Evolutionary conservation across 257 asterid genomes (phyloP), one percentile per base, ranked within the genome.

Genomic region (Solanum neorickii): DNA sequence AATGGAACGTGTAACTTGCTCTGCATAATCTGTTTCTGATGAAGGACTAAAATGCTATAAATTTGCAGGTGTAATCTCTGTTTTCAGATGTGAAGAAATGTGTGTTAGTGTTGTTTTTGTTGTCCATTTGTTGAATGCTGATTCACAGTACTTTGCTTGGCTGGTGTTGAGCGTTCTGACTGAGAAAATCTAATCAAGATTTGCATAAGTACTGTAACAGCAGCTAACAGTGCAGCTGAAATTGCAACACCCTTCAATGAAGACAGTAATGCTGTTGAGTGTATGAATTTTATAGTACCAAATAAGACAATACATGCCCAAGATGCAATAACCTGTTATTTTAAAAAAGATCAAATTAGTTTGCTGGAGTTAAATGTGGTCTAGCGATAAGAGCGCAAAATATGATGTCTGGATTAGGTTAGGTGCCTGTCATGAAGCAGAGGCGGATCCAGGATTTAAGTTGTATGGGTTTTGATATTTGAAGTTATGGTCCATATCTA

Each of bases 131-230:
- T 87, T 31, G 90, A 65, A 84, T 92, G 56, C 82, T 89, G 91
- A 41, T 83, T 91, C 44, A 46, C 88, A 9, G 42, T 89, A 49
- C 85, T 88, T 7, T 87, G 86, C 91, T 87, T 94, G 77, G 91
- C 86, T 10, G 95, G 96, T 20, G 93, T 91, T 15, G 99, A 95
- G 76, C 88, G 92, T 87, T 95, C 99, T 0, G 98, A 90, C 90
- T 95, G 96, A 74, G 99, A 95, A 90, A 93, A 97, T 68, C 92
- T 96, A 49, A 97, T 95, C 98, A 95, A 88, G 88, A 95, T 87
- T 85, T 97, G 99, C 99, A 97, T 95, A 25, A 95, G 94, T 62
- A 92, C 33, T 18, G 97, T 95, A 88, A 96, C 90, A 41, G 89
- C 86, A 9, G 91, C 94, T 89, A 97, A 87, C 46, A 91, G 92